Percentiles rank a stretch among this genome's conserved stretches.
These are phyloP conservation scores for Tolypocladium amazonense DNA, from an alignment of 2,329 filamentous ascomycete species.

Conservation along the genomic window DNA sequence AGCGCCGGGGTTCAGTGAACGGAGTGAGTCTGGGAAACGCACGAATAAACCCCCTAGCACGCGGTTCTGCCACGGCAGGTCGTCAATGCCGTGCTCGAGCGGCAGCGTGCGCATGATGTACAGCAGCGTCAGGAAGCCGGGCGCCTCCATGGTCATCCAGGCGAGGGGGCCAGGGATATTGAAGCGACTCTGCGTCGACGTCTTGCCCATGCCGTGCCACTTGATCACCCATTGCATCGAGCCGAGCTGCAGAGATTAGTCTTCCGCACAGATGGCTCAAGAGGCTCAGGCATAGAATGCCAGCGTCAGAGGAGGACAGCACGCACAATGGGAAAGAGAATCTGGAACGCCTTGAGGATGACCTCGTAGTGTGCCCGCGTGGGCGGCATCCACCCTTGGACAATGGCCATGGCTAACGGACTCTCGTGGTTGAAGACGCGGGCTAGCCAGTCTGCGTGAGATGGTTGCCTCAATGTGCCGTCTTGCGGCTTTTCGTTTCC, in stretches of 20 bases:
- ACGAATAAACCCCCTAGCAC: slow-evolving; percentile 60
- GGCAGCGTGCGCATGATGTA: slow-evolving; percentile 70
- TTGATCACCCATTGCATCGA: slow-evolving; percentile 64
- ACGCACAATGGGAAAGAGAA: slow-evolving; percentile 38
- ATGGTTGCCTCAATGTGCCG: background rate
- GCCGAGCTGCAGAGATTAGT: slow-evolving; percentile 43
- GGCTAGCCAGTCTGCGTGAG: background rate
- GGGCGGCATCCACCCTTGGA: slow-evolving; percentile 46
- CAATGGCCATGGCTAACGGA: slow-evolving; percentile 27
- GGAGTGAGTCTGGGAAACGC: slow-evolving; percentile 12
- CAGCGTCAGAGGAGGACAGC: background rate
- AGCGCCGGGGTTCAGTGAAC: background rate
- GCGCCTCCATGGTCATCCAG: slow-evolving; percentile 82
- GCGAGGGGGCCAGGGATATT: slow-evolving; percentile 84
- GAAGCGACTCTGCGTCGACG: slow-evolving; percentile 59
- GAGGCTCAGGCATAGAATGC: slow-evolving; percentile 4
- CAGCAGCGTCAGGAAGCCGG: slow-evolving; percentile 64
- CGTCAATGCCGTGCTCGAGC: slow-evolving; percentile 39
- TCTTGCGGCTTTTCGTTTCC: background rate
- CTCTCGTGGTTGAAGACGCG: background rate
- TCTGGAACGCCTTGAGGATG: slow-evolving; percentile 41
- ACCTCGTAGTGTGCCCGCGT: slow-evolving; percentile 46
- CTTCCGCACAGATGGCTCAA: slow-evolving; percentile 1
- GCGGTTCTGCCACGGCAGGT: slow-evolving; percentile 68
- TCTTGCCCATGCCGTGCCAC: slow-evolving; percentile 91